Evolutionary conservation across 768 basidiomycete species (phyloP), one percentile per base, ranked within the genome.

Genomic region (Leccinum ochraceum): DNA sequence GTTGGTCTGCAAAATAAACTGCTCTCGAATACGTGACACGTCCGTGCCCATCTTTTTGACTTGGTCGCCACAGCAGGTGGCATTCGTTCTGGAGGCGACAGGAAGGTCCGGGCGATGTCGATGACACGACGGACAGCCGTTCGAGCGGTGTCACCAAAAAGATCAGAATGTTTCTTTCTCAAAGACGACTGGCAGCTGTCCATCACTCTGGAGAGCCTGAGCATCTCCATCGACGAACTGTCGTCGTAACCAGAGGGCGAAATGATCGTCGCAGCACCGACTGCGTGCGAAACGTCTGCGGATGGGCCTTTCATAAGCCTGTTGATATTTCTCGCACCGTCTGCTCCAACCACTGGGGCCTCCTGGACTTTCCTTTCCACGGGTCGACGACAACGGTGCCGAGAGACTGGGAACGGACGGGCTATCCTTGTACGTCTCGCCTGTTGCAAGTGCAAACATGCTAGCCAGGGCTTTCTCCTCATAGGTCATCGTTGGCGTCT

Each of bases 1-100:
- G 14, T 58, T 60, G 13, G 62, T 63, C 24, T 53, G n/a, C 5
- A 66, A 57, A 2, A 54, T 17, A 24, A 59, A 63, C 20, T 56
- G 0, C 24, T 53, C 58, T 1, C 56, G 59, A 17, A 63, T 42
- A 9, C 26, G 53, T 0, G 54, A 52, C n/a, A 16, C 32, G 8
- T 53, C 16, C 6, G 36, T 46, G 2, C 54, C 34, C 6, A 5
- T 10, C 1, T 17, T 11, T 5, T 56, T 1, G 30, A 16, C 0
- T 22, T 6, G 30, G n/a, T 7, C 0, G 26, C 1, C 26, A 28
- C 26, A 6, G 7, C 26, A 8, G 48, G 54, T 0, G 48, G n/a
- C 3, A 13, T 36, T 30, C 3, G 16, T 39, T 3, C 24, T 3
- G 37, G 22, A 14, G 44, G 32, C n/a, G 24, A 37, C 50, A 63